Conservation (phyloP, 1,139 yeast species). For the Yamadazyma dendronema region DNA sequence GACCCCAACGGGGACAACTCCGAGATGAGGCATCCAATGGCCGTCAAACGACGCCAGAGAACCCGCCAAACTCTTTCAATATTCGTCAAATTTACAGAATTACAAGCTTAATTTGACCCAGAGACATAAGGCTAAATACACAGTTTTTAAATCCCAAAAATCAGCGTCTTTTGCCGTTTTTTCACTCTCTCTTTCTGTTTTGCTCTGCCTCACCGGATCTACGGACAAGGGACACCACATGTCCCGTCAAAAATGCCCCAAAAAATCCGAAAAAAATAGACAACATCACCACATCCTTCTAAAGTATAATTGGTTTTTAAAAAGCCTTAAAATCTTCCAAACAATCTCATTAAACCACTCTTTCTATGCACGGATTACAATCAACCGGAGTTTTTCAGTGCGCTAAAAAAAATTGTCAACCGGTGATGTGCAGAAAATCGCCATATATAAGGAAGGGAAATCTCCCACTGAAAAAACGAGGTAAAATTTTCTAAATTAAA, state of each 20-base stretch:
- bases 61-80: no score
- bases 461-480: slow-evolving; percentile 4
- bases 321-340: background rate
- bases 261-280: no score
- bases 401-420: slow-evolving; percentile 10
- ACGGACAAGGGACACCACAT: no score
- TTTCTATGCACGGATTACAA: slow-evolving; percentile 13
- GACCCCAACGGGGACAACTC: background rate
- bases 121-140: no score
- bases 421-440: slow-evolving; percentile 8
- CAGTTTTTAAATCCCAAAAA: no score
- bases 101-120: no score
- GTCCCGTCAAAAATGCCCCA: no score
- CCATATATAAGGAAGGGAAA: slow-evolving; percentile 5
- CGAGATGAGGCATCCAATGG: background rate
- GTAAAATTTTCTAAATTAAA: slow-evolving; percentile 1
- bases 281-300: no score
- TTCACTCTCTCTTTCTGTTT: no score
- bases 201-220: no score
- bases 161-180: no score
- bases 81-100: no score
- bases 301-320: background rate
- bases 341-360: background rate
- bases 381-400: slow-evolving; percentile 12
- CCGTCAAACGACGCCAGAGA: background rate